Conservation (phyloP, 2,329 filamentous ascomycete species). For the Microsporum ferrugineum region DNA sequence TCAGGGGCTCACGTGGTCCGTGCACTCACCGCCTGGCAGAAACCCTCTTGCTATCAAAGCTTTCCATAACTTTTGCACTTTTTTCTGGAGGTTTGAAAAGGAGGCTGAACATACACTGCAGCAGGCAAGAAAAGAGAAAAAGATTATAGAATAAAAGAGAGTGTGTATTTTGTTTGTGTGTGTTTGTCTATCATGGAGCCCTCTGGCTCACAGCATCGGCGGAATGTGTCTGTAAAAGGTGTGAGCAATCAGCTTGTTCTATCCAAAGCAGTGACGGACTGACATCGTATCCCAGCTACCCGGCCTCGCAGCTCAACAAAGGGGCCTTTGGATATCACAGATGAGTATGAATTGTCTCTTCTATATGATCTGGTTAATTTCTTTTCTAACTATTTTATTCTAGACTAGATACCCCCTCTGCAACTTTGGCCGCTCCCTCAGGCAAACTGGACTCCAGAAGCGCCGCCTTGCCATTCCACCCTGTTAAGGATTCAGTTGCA, state of each 20-base stretch:
- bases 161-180: not conserved
- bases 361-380: no score
- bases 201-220: slow-evolving; percentile 22
- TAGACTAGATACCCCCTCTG: not conserved
- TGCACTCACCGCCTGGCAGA: slow-evolving; percentile 16
- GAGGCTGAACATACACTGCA: not conserved
- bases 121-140: not conserved
- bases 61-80: not conserved
- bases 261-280: slow-evolving; percentile 1
- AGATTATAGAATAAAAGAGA: not conserved
- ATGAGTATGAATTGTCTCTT: slow-evolving; percentile 51
- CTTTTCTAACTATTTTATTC: not conserved
- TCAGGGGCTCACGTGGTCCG: slow-evolving; percentile 9
- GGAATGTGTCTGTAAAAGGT: slow-evolving; percentile 29
- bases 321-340: slow-evolving; percentile 59
- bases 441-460: not conserved
- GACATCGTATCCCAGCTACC: slow-evolving; percentile 22
- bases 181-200: slow-evolving; percentile 17
- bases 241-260: slow-evolving; percentile 13
- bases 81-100: not conserved
- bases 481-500: not conserved
- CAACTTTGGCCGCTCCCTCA: not conserved
- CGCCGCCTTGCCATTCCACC: not conserved
- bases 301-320: slow-evolving; percentile 49
- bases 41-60: not conserved